Evolutionary conservation across 73 alveolate genomes (phyloP).

Genomic region (Tetrahymena thermophila): DNA sequence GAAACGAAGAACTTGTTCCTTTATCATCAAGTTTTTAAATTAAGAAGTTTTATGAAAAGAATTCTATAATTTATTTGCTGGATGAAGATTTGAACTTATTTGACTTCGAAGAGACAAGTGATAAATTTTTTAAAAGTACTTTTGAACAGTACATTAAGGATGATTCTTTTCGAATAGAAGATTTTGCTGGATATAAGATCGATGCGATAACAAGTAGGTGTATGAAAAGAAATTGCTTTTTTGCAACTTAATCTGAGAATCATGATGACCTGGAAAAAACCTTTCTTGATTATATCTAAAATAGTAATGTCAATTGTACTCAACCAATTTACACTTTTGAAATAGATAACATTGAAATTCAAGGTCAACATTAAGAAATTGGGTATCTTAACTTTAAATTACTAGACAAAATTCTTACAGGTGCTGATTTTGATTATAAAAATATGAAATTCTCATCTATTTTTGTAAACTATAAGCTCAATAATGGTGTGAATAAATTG

Average conservation of each 20-base stretch:
- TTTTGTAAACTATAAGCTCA: not conserved
- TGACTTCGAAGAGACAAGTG: not conserved
- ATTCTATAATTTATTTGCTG: not conserved
- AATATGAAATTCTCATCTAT: not conserved
- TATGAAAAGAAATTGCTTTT: not conserved
- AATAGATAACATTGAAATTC: not conserved
- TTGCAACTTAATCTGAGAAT: not conserved
- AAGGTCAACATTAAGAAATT: not conserved
- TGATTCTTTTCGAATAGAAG: not conserved
- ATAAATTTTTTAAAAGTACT: not conserved
- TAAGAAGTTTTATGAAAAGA: not conserved
- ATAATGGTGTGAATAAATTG: not conserved
- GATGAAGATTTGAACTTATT: not conserved
- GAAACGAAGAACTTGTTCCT: not conserved
- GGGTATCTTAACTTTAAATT: not conserved
- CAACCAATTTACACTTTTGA: not conserved
- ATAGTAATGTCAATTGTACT: not conserved
- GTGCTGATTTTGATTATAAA: not conserved
- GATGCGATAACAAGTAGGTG: not conserved
- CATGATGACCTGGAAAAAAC: not conserved
- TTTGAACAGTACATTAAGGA: not conserved
- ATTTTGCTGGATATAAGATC: not conserved
- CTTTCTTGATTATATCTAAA: not conserved
- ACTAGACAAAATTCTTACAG: not conserved
- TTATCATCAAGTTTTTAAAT: not conserved